phyloP scores from a whole-genome alignment of 2,329 filamentous ascomycete genomes.

The Exserohilum rostratum region DNA sequence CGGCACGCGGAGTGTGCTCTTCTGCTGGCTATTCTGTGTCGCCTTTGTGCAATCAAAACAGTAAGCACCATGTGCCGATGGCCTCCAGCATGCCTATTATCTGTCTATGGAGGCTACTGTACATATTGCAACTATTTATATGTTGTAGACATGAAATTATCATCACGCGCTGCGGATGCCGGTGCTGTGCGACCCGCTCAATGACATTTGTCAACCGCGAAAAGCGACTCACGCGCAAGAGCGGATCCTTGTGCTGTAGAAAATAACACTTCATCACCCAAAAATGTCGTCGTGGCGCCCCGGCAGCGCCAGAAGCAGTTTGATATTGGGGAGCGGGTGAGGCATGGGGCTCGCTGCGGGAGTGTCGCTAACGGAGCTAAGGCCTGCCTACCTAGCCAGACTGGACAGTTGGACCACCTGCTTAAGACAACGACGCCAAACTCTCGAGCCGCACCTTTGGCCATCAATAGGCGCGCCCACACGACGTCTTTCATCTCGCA shows the following conservation, averaged over 20 bases:
- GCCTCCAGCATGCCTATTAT: background rate
- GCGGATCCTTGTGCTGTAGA: background rate
- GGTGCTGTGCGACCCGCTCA: background rate
- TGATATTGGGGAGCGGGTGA: slow-evolving; percentile 14
- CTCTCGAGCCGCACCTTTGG: slow-evolving; percentile 35
- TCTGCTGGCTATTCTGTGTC: background rate
- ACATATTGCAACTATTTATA: background rate
- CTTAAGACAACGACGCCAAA: slow-evolving; percentile 16
- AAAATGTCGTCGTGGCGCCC: background rate
- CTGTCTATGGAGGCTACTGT: background rate
- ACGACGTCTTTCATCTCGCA: slow-evolving; percentile 43
- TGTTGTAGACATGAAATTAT: background rate
- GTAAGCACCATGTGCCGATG: background rate
- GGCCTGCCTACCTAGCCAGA: slow-evolving; percentile 15
- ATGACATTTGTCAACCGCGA: background rate
- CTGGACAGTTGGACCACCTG: slow-evolving; percentile 16
- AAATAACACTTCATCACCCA: background rate
- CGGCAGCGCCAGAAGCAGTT: background rate
- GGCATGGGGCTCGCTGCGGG: slow-evolving; percentile 13
- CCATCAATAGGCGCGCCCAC: slow-evolving; percentile 42
- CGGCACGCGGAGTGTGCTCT: background rate
- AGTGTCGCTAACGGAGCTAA: slow-evolving; percentile 14
- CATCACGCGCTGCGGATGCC: background rate
- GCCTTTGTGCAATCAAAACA: background rate
- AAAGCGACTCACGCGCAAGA: background rate